Evolutionary conservation across 352 stramenopile species (phyloP), one percentile per base, ranked within the genome.

Genomic region (Pythium guiyangense): DNA sequence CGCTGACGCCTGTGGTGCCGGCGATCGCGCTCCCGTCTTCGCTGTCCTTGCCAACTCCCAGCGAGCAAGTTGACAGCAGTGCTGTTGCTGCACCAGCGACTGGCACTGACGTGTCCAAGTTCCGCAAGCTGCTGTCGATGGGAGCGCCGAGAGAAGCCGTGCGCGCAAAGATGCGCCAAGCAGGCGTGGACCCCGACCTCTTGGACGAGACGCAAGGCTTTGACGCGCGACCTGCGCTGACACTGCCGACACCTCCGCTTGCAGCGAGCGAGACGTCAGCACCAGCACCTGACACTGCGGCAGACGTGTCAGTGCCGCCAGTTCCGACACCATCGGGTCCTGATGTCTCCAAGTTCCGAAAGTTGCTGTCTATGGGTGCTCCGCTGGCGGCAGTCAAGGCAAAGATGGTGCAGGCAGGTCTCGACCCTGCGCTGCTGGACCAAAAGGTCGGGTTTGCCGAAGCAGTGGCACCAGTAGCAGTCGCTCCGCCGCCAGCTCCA

Each of bases 101-200:
- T 18, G 69, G 43, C 9, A 54, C 64, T 14, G 73, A 86, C 44
- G 50, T 86, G 46, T 70, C 69, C 6, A 84, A 84, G 34, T 98
- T 98, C 59, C 97, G 97, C 40, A 98, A 98, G 61, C 84, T 99
- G 69, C 53, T 95, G 14, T 74, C 74, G 1, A 94, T 96, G 80
- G 86, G 85, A 3, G 81, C 92, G 14, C 85, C 82, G 2, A 66
- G 84, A 6, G 88, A 81, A 27, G 88, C 84, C 10, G 73, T 86
- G 11, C 73, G 79, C 47, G 74, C 66, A 12, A 90, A 83, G 48
- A 84, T 97, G 71, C 42, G 61, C 18, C 77, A 93, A 54, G 88
- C 60, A 29, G 79, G 79, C 0, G 52, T 89, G 5, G 64, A 90
- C 46, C 77, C 79, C 9, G 54, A 76, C n/a, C 63, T 87, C 5